Conservation (phyloP, 306 rosid species). For the Gynostemma pentaphyllum region DNA sequence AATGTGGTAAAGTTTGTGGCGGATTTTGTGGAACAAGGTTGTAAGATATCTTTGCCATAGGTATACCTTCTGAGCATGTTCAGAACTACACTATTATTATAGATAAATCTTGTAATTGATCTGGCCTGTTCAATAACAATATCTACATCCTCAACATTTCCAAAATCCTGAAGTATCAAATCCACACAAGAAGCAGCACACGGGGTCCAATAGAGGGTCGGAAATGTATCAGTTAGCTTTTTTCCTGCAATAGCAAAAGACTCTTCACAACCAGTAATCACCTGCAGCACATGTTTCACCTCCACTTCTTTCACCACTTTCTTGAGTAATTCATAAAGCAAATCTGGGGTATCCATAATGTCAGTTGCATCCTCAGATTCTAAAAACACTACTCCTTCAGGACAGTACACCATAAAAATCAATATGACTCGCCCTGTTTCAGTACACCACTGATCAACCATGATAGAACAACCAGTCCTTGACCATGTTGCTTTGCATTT, state of each 20-base stretch:
- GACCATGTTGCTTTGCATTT: constrained; percentile 53
- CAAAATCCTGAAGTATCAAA: constrained; percentile 62
- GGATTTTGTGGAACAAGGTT: constrained; percentile 43
- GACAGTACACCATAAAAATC: constrained; percentile 45
- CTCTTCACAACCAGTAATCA: constrained; percentile 53
- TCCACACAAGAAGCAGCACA: constrained; percentile 57
- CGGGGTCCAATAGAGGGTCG: constrained; percentile 72
- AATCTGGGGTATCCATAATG: constrained; percentile 29
- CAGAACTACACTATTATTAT: constrained; percentile 54
- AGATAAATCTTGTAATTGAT: constrained; percentile 70
- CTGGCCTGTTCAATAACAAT: constrained; percentile 59
- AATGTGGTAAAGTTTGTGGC: constrained; percentile 57
- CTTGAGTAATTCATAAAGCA: constrained; percentile 49
- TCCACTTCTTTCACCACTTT: constrained; percentile 77
- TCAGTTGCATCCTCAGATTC: constrained; percentile 64
- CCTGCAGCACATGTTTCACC: constrained; percentile 66
- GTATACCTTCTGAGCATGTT: constrained; percentile 72
- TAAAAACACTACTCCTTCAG: constrained; percentile 64
- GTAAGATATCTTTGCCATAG: constrained; percentile 63
- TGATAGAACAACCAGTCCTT: constrained; percentile 67
- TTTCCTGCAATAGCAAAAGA: constrained; percentile 52
- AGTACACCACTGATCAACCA: constrained; percentile 60
- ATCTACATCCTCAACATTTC: constrained; percentile 63
- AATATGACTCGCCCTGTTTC: constrained; percentile 39
- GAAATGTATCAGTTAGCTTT: constrained; percentile 52